These are phyloP conservation scores for Haplosporangium sp. DNA, from an alignment of 371 early-diverging fungal genomes.

Conservation along the genomic window DNA sequence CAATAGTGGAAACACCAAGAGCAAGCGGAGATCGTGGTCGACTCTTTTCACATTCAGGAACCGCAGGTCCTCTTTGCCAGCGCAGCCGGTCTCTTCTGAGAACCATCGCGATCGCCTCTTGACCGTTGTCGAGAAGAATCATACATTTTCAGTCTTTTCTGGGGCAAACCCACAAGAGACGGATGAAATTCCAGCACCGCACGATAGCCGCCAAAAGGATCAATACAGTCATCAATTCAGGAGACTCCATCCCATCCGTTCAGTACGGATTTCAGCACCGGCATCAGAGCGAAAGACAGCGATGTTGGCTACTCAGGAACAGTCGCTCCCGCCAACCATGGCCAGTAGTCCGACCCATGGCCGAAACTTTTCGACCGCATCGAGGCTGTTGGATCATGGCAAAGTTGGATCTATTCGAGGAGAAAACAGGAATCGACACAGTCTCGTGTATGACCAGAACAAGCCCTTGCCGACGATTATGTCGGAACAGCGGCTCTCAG, in stretches of 20 bases:
- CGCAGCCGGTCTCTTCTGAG: slow-evolving; percentile 9
- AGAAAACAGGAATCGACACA: not conserved
- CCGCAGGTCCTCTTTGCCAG: slow-evolving; percentile 24
- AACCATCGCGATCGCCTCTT: slow-evolving; percentile 9
- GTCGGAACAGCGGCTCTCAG: no score
- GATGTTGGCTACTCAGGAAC: slow-evolving; percentile 3
- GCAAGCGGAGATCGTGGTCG: slow-evolving; percentile 28
- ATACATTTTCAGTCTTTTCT: not conserved
- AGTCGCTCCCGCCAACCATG: slow-evolving; percentile 1
- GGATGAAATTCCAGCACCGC: not conserved
- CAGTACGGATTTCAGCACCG: not conserved
- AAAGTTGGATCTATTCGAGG: not conserved
- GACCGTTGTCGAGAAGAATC: slow-evolving; percentile 14
- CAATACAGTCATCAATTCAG: no score
- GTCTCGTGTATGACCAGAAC: slow-evolving; percentile 1
- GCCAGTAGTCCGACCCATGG: not conserved
- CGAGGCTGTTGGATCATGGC: slow-evolving; percentile 2
- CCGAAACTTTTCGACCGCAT: not conserved
- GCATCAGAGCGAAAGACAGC: not conserved
- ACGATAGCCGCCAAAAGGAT: no score
- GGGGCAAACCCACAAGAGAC: not conserved
- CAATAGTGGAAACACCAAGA: not conserved
- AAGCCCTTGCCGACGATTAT: slow-evolving; percentile 18
- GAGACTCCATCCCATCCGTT: not conserved
- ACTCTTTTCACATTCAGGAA: slow-evolving; percentile 12